Evolutionary conservation across 2,329 filamentous ascomycete species (phyloP).

Genomic region (Verticillium dahliae): DNA sequence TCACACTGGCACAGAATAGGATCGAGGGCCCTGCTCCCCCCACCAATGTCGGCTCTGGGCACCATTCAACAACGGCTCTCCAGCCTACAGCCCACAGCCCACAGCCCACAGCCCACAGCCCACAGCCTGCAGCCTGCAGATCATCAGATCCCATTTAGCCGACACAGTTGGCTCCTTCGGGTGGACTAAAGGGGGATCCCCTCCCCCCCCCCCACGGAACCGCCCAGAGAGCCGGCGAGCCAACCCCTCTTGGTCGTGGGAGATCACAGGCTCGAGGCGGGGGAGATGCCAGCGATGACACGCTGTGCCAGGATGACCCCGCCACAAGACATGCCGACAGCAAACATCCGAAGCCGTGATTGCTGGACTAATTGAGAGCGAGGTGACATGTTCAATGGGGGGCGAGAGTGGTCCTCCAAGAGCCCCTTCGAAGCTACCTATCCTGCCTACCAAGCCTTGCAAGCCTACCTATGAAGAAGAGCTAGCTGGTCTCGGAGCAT

Average conservation of each 20-base stretch:
- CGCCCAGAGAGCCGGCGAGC: background rate
- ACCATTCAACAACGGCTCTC: background rate
- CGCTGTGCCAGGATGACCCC: background rate
- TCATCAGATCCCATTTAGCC: background rate
- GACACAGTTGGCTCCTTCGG: background rate
- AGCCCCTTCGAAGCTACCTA: background rate
- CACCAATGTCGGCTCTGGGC: background rate
- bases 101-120: too few species aligned
- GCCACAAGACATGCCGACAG: background rate
- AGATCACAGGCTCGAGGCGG: background rate
- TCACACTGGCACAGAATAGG: background rate
- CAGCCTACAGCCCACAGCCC: background rate
- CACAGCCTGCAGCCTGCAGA: background rate
- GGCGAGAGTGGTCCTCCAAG: background rate
- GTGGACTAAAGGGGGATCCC: background rate
- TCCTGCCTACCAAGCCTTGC: too few species aligned
- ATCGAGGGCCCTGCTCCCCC: background rate
- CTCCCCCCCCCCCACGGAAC: background rate
- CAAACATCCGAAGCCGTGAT: background rate
- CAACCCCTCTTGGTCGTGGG: background rate
- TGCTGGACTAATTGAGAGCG: slow-evolving; percentile 1
- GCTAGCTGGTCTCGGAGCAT: background rate
- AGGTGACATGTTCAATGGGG: background rate
- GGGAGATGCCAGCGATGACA: background rate
- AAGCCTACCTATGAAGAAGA: background rate